Evolutionary conservation across 495 filamentous ascomycete genomes (phyloP), one percentile per base, ranked within the genome.

Genomic region (Talaromyces thailandensis): DNA sequence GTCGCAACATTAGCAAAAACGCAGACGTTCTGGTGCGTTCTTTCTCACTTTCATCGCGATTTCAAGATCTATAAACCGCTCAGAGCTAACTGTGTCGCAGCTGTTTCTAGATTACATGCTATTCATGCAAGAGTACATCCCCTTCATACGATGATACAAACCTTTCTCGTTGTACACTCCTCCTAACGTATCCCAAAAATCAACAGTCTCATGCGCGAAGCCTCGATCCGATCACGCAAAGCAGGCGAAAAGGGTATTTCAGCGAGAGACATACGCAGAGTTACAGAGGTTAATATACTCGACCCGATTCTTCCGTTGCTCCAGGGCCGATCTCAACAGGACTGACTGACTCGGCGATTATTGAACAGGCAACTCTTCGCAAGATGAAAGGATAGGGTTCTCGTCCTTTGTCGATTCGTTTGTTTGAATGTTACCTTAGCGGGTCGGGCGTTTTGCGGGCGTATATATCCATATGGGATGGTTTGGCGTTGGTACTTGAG

Each of bases 41-140:
- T 59, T 25, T 12, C 8, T 11, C 16, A 26, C 45, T 50, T 25
- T 52, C 24, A 2, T 52, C n/a, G 21, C 21, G 4, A 8, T 21
- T n/a, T 29, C 23, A 28, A 16, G 16, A 31, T 58, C 25, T 62
- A 26, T 25, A 43, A 60, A 63, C 21, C 61, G 57, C 61, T 60
- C 64, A 64, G 63, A 52, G 45, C 59, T 37, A 56, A 60, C 6
- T 66, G 58, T 61, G 50, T 12, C 51, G 25, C 64, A 94, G 91
- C 88, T 94, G 24, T 95, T 92, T 69, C 79, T 96, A 35, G 89
- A 96, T 68, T 96, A 96, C 69, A 86, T 89, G 69, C 80, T 96
- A 7, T 96, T 96, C 67, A 84, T 96, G 77, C 87, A 95, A 81
- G 87, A 88, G 92, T 94, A 75, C 63, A 18, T 1, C n/a, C 28